A percentile compares a stretch with the other conserved stretches of the same genome.
phyloP scores from a whole-genome alignment of 495 filamentous ascomycete species.

The Pseudoneurospora amorphoporcata region DNA sequence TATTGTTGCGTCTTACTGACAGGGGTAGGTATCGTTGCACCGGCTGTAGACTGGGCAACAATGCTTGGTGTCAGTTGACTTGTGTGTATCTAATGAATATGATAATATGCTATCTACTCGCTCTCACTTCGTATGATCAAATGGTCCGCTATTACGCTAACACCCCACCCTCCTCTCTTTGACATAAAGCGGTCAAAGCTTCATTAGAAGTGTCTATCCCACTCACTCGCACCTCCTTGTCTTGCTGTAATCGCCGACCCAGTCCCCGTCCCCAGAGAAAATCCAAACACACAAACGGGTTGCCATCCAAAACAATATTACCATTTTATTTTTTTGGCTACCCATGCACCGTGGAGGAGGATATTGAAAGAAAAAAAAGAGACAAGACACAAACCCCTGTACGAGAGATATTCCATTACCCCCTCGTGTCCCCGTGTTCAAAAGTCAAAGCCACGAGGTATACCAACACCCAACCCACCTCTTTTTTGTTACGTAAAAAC shows the following conservation, averaged over 20 bases:
- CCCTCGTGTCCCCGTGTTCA: background rate
- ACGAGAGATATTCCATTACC: background rate
- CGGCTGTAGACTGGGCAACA: background rate
- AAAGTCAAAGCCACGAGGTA: background rate
- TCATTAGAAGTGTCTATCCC: background rate
- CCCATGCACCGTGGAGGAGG: background rate
- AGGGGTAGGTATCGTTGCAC: background rate
- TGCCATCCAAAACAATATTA: background rate
- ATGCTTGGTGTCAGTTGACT: background rate
- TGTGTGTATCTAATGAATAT: background rate
- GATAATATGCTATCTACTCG: background rate
- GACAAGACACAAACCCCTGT: background rate
- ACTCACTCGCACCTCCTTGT: background rate
- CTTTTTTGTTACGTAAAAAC: background rate
- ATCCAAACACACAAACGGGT: background rate
- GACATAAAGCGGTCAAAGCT: background rate
- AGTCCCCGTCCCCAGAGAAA: background rate
- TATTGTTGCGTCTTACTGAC: background rate
- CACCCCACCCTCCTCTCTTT: background rate
- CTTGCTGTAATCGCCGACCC: background rate
- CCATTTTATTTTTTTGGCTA: background rate
- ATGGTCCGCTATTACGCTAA: background rate
- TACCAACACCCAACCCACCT: background rate
- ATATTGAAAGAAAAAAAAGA: background rate
- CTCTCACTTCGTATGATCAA: background rate